Evolutionary conservation across 2,329 filamentous ascomycete species (phyloP).

Genomic region (Cladosporium sp.): DNA sequence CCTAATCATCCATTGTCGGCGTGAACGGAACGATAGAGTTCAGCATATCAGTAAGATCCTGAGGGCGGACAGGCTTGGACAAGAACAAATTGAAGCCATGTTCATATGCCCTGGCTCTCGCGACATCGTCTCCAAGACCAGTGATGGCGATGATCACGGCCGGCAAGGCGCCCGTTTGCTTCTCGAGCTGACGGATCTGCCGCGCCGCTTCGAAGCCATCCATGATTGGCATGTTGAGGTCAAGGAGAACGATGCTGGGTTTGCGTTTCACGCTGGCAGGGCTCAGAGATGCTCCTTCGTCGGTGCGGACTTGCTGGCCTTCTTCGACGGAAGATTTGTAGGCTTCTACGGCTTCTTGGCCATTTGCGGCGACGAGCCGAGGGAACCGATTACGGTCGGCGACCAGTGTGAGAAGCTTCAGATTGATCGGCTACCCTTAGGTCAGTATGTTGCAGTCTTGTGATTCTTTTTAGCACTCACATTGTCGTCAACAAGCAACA

Average conservation of each 20-base stretch:
- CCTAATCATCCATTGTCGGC: no score
- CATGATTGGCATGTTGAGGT: constrained; percentile 24
- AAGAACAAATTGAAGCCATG: constrained; percentile 30
- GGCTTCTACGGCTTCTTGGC: constrained; percentile 42
- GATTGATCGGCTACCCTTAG: constrained; percentile 18
- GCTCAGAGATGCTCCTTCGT: no score
- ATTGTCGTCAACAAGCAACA: constrained; percentile 33
- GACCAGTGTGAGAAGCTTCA: constrained; percentile 16
- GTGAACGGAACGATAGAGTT: constrained; percentile 1
- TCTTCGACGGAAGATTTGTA: constrained; percentile 29
- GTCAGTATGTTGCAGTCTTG: background rate
- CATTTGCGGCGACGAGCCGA: constrained; percentile 38
- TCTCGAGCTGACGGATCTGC: constrained; percentile 18
- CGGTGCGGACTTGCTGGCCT: background rate
- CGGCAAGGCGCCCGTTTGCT: background rate
- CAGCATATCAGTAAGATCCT: constrained; percentile 30
- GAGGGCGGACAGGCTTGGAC: constrained; percentile 25
- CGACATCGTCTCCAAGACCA: constrained; percentile 13
- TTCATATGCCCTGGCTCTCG: constrained; percentile 21
- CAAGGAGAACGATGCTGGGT: constrained; percentile 45
- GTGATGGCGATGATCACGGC: constrained; percentile 20
- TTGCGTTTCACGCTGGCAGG: background rate
- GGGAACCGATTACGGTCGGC: constrained; percentile 34
- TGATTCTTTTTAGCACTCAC: background rate
- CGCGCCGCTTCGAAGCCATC: constrained; percentile 21